Base-by-base conservation (phyloP, 169 alveolate species). In the Plasmodium fragile region DNA sequence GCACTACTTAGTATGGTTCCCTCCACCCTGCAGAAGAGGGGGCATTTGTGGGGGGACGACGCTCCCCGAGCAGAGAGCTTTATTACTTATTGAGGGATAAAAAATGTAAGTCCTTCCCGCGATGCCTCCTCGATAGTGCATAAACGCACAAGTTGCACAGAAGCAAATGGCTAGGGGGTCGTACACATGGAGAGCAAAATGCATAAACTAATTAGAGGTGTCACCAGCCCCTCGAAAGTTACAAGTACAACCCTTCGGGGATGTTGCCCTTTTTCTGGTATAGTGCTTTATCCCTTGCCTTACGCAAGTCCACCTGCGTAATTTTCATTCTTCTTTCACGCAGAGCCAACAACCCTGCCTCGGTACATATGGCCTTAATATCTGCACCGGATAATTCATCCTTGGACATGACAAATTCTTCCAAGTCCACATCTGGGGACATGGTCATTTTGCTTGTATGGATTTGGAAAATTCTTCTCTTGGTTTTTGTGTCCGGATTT, bases 361-460 rank as follows among this genome's bases (percentile, higher is more conserved):
- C 99, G 49, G 99, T 98, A 93, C 99, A 98, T 93, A 98, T 98
- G 28, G 99, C 99, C 96, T 98, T 99, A 96, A 99, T 99, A 95
- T 99, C 99, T 22, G 99, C 99, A 13, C 99, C 99, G 69, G 99
- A 97, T 65, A 99, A 98, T 84, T 99, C 99, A 95, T 99, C 99
- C 97, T 99, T 99, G 59, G 99, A 98, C 98, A 98, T 97, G 30
- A 99, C 99, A 79, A 99, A 99, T 96, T 98, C 99, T 92, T 99
- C 99, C 70, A 99, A 96, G 95, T 98, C 99, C 39, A 99, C 99
- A 96, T 99, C 99, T 55, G 98, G 99, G 2, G 98, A 97, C 96
- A 99, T 96, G 80, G 99, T 98, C 99, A 99, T 99, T 94, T 98
- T 98, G 22, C 98, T 80, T 10, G 99, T 99, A 95, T 99, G 99